Conservation (phyloP, 768 basidiomycete species). For the Rhodotorula kratochvilovae region DNA sequence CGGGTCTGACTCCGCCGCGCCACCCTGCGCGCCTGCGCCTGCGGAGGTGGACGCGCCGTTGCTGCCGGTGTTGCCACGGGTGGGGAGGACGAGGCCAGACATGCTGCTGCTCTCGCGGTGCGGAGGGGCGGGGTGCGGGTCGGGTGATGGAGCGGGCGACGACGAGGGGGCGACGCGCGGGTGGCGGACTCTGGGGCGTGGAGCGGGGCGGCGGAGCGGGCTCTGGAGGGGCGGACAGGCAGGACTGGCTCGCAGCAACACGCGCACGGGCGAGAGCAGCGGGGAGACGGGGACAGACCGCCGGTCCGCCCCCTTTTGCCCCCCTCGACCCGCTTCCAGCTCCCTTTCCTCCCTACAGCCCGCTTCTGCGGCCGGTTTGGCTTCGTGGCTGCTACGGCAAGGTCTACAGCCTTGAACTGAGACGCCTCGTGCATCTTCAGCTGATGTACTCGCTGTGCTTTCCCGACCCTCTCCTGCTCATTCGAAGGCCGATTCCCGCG, state of each 20-base stretch:
- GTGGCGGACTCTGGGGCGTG: too few species aligned
- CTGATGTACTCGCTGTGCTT: too few species aligned
- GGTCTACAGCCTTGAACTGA: too few species aligned
- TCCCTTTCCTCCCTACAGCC: too few species aligned
- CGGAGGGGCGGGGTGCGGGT: too few species aligned
- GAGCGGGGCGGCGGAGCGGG: too few species aligned
- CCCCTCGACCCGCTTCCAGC: background rate
- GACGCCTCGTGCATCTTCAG: too few species aligned
- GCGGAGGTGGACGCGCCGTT: background rate
- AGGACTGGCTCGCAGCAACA: background rate
- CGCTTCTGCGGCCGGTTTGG: background rate
- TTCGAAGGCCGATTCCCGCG: too few species aligned
- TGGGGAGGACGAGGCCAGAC: constrained; percentile 26
- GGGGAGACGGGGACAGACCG: background rate
- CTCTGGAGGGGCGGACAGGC: background rate
- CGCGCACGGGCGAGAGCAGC: background rate
- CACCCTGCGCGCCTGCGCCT: background rate
- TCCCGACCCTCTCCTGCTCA: too few species aligned
- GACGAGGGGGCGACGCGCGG: too few species aligned
- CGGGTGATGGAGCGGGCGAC: background rate
- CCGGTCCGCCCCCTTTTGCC: background rate
- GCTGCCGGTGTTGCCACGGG: background rate
- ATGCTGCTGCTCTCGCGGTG: background rate
- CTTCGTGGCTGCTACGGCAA: too few species aligned
- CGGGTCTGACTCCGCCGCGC: background rate